A percentile compares a stretch with the other conserved stretches of the same genome.
Evolutionary conservation across 331 rosid genomes (phyloP).

Genomic region (Spiraea crenata): DNA sequence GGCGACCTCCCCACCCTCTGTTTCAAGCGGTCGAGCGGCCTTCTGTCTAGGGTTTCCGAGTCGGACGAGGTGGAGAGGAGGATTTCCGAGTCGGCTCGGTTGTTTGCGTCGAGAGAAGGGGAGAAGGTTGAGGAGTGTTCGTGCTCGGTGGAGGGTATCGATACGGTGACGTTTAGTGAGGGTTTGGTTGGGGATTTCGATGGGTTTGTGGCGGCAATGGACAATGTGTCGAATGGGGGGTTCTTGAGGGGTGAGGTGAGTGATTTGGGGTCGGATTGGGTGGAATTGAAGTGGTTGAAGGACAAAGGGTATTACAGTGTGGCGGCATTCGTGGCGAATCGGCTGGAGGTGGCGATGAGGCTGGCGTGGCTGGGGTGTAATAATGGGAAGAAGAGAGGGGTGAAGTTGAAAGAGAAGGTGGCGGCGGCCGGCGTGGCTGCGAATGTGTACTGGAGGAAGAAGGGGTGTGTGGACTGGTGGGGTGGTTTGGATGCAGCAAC

Average conservation of each 20-base stretch:
- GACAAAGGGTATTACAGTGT: conserved; percentile 74
- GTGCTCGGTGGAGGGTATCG: conserved; percentile 49
- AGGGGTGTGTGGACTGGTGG: conserved; percentile 96
- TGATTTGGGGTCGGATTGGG: conserved; percentile 71
- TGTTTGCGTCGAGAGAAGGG: conserved; percentile 67
- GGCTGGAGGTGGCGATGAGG: conserved; percentile 79
- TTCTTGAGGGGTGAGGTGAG: conserved; percentile 75
- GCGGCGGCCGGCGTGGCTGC: conserved; percentile 43
- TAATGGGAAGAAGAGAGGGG: conserved; percentile 67
- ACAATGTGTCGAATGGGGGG: conserved; percentile 52
- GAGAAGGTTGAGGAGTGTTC: conserved; percentile 50
- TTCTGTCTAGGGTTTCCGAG: conserved; percentile 58
- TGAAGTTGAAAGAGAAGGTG: conserved; percentile 79
- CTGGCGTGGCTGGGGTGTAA: conserved; percentile 64
- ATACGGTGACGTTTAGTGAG: conserved; percentile 54
- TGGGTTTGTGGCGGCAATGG: conserved; percentile 61
- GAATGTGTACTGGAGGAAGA: conserved; percentile 89
- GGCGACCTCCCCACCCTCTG: conserved; percentile 64
- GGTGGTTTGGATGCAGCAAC: conserved; percentile 49
- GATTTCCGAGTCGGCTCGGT: conserved; percentile 39
- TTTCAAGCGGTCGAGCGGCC: conserved; percentile 73
- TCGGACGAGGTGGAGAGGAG: conserved; percentile 34
- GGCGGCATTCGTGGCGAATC: conserved; percentile 73
- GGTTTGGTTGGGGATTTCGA: conserved; percentile 52
- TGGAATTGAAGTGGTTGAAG: conserved; percentile 82